Base-by-base conservation (phyloP, 495 filamentous ascomycete genomes). In the Trichoderma erinaceum region DNA sequence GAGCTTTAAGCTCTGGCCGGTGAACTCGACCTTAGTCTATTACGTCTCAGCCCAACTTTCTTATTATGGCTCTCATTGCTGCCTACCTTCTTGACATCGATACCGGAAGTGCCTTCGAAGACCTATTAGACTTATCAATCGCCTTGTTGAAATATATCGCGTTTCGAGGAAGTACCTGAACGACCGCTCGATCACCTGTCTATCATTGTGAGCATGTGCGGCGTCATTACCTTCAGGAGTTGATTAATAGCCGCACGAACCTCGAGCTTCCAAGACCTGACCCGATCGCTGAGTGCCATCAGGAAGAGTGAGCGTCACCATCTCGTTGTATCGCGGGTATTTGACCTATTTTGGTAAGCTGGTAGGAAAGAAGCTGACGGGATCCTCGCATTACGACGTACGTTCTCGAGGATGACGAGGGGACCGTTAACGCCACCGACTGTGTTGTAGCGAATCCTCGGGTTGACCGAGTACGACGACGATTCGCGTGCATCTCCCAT, bases 391-490 rank as follows among this genome's bases (percentile, higher is more conserved):
- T 29, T 29, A 72, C 32, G 71, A n/a, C 85, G 75, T 76, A 97
- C 93, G 84, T 96, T 92, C 75, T 97, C 96, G 65, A 99, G 84
- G 76, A 99, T 92, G 73, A 99, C 95, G 79, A 98, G 86, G 66
- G 95, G 95, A 64, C 95, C 96, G 81, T 98, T 99, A 78, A 98
- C 90, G 79, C 93, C 96, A 78, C 92, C 91, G 77, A 99, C 92
- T 69, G 95, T 99, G 83, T 99, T 99, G 84, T 99, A 99, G 69
- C 90, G 86, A 75, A 97, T 86, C 78, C 92, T 86, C 73, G 93
- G 93, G 77, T 89, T 86, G 76, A 97, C 85, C 73, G 81, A 84
- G 81, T 85, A 86, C 61, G 84, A 84, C 69, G 82, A 82, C 71
- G 90, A 87, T 83, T 92, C 92, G 76, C 92, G 86, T 68, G 91